These are phyloP conservation scores for Elongisporangium prolatum DNA, from an alignment of 352 stramenopile genomes.

Conservation along the genomic window DNA sequence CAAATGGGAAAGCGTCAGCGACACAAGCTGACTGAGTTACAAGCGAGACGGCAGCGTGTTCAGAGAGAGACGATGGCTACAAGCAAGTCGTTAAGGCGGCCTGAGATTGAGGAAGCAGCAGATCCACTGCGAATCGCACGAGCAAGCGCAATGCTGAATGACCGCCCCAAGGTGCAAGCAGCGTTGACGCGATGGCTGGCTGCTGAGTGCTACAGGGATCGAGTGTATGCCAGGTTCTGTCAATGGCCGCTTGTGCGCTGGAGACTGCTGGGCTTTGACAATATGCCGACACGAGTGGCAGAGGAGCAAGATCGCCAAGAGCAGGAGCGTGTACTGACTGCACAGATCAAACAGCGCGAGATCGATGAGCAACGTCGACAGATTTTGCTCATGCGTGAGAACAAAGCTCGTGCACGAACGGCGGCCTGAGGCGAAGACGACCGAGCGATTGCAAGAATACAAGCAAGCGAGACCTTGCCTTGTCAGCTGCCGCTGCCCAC, in stretches of 20 bases:
- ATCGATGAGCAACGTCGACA: constrained; percentile 24
- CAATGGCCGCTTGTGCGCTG: constrained; percentile 53
- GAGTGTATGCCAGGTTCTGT: constrained; percentile 38
- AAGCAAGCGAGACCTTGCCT: neutral
- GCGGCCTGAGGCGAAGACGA: constrained; percentile 23
- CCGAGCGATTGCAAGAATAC: neutral
- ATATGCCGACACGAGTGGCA: constrained; percentile 23
- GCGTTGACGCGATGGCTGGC: constrained; percentile 39
- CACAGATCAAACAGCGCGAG: constrained; percentile 12
- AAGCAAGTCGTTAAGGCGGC: neutral
- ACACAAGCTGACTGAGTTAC: constrained; percentile 21
- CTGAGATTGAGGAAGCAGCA: constrained; percentile 9
- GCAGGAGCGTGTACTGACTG: constrained; percentile 3
- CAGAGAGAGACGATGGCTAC: neutral
- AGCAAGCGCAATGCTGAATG: constrained; percentile 38
- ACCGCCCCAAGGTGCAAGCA: constrained; percentile 17
- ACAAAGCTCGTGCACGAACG: constrained; percentile 15
- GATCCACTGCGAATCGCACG: constrained; percentile 61
- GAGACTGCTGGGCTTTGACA: constrained; percentile 47
- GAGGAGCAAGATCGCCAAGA: constrained; percentile 17
- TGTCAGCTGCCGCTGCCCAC: neutral
- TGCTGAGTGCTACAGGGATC: constrained; percentile 27
- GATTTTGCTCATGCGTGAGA: constrained; percentile 19
- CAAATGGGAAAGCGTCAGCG: constrained; percentile 53
- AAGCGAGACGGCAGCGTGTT: constrained; percentile 27